Percentiles rank a stretch among this genome's conserved stretches.
These are phyloP conservation scores for Yamadazyma triangularis DNA, from an alignment of 1,139 yeast species.

Conservation along the genomic window DNA sequence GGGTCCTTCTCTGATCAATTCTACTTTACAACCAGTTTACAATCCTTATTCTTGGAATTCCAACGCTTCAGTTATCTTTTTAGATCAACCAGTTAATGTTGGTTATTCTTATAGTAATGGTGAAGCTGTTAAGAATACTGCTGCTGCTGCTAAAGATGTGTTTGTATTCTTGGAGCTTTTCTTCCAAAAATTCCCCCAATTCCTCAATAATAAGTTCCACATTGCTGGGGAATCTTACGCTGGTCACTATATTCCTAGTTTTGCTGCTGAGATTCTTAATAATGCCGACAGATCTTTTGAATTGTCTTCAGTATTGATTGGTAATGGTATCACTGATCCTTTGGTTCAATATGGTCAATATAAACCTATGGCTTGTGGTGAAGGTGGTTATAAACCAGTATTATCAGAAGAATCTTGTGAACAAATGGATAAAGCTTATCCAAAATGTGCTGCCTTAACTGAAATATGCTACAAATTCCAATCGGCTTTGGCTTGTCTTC, in stretches of 20 bases:
- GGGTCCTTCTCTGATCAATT: conserved; percentile 76
- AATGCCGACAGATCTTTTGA: conserved; percentile 66
- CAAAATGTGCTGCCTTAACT: conserved; percentile 77
- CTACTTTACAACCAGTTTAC: conserved; percentile 61
- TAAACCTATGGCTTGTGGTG: conserved; percentile 82
- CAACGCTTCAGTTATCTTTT: conserved; percentile 84
- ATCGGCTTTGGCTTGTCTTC: conserved; percentile 85
- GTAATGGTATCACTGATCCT: conserved; percentile 81
- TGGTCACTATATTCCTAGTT: conserved; percentile 80
- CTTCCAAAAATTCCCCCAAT: conserved; percentile 69
- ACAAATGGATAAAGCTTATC: conserved; percentile 53
- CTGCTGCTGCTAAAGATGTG: conserved; percentile 76
- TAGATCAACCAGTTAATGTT: conserved; percentile 93
- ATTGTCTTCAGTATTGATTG: conserved; percentile 68
- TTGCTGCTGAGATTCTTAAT: conserved; percentile 67
- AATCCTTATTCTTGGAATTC: conserved; percentile 86
- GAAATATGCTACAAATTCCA: conserved; percentile 74
- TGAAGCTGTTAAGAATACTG: conserved; percentile 54
- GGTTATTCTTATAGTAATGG: conserved; percentile 71
- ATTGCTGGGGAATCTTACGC: conserved; percentile 88
- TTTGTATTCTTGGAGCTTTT: conserved; percentile 72
- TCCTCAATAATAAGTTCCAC: conserved; percentile 58
- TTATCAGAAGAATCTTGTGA: conserved; percentile 59
- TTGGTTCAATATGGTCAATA: conserved; percentile 64
- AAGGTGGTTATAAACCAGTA: conserved; percentile 71